Evolutionary conservation across 257 asterid genomes (phyloP), one percentile per base, ranked within the genome.

Genomic region (Solanum chilense): DNA sequence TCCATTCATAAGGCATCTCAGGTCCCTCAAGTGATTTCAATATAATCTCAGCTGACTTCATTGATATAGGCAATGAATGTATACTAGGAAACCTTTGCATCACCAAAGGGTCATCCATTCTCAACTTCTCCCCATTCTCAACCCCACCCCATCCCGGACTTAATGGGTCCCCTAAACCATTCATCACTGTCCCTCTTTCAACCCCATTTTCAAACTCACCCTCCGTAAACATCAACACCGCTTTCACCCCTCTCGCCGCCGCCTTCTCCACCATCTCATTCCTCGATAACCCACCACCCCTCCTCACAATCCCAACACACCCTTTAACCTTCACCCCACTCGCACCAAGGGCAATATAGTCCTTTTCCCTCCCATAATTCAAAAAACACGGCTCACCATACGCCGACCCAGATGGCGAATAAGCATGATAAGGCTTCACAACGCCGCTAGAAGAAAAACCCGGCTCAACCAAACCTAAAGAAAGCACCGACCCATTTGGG

Each of bases 151-250:
- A 96, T 12, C 96, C 98, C 9, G 99, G 98, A 88, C 88, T 97
- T 27, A 97, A 93, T 82, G 99, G 98, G 95, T 97, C 99, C 93
- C 98, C 99, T 86, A 95, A 69, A 9, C 98, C 98, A 41, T 90
- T 91, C 98, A 95, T 90, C 66, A 94, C 98, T 2, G 99, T 95
- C 89, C 98, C 99, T 91, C 99, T 94, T 91, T 97, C 99, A 52
- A 97, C 95, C 87, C 99, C 99, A 44, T 87, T 89, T 45, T 21
- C 42, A 78, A 45, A 42, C 90, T 89, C 71, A 84, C 90, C 16
- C 74, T 95, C 98, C 35, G 98, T 94, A 91, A 95, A 97, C 98
- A 97, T 94, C 29, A 97, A 87, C 91, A 95, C 98, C 35, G 98
- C 99, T 71, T 92, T 89, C 83, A 94, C 92, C 29, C 98, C 98